These are phyloP conservation scores for Effrenium voratum DNA, from an alignment of 73 alveolate species.

Conservation along the genomic window DNA sequence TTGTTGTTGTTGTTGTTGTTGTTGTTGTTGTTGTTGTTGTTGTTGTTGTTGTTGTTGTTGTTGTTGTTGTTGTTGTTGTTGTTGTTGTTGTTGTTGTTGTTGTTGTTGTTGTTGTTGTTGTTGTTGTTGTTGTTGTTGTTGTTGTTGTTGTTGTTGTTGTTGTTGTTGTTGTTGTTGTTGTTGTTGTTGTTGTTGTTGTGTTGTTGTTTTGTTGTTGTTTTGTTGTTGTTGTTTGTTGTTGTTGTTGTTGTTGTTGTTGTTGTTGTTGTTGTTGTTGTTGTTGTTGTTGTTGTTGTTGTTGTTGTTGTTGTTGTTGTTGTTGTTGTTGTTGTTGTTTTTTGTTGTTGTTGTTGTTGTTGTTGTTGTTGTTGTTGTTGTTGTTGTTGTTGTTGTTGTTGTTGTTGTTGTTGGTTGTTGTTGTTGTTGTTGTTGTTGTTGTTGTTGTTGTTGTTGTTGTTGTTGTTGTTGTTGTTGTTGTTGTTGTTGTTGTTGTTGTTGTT, in stretches of 20 bases:
- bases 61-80: slow-evolving; percentile 15
- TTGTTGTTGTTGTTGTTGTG: slow-evolving; percentile 33
- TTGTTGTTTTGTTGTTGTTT: too few relatives aligned
- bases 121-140: slow-evolving; percentile 42
- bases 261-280: slow-evolving; percentile 40
- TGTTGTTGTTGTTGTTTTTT: slow-evolving; percentile 21
- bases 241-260: slow-evolving; percentile 45
- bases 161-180: slow-evolving; percentile 44
- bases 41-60: too few relatives aligned
- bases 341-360: slow-evolving; percentile 45
- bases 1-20: slow-evolving; percentile 40
- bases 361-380: slow-evolving; percentile 44
- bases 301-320: too few relatives aligned
- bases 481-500: slow-evolving; percentile 42
- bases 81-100: slow-evolving; percentile 45
- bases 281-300: too few relatives aligned
- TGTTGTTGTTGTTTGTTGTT: too few relatives aligned
- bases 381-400: slow-evolving; percentile 42
- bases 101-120: slow-evolving; percentile 44
- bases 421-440: slow-evolving; percentile 42
- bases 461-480: slow-evolving; percentile 44
- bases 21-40: too few relatives aligned
- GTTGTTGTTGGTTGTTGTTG: slow-evolving; percentile 47
- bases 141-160: slow-evolving; percentile 45
- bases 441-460: slow-evolving; percentile 45